Evolutionary conservation across 306 rosid genomes (phyloP), one percentile per base, ranked within the genome.

Genomic region (Fragaria iinumae): DNA sequence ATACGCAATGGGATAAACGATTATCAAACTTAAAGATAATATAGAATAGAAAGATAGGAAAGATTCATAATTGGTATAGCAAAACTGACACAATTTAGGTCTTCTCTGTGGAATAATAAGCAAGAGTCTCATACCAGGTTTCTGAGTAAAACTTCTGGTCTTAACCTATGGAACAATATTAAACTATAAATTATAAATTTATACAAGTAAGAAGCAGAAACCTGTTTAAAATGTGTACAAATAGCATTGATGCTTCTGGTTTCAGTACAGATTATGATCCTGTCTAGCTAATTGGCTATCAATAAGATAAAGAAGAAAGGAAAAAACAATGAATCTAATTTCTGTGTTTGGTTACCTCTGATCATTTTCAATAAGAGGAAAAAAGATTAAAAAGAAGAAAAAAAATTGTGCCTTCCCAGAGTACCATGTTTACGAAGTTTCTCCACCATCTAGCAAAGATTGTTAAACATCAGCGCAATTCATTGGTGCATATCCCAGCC

Each of bases 401-500:
- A 76, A 81, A 50, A 76, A 21, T 56, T 23, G 52, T 45, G 48
- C 77, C 62, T 49, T n/a, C 81, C 59, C 48, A 44, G 67, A 67
- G 73, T 57, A 36, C 73, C 71, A 62, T 86, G 84, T 79, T 75
- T 87, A 83, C 88, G 86, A 11, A 74, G 80, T 74, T 67, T 71
- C 76, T 68, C 14, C 83, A 59, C 79, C 68, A 34, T 77, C 38
- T 13, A 76, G 12, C 36, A 76, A 52, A 68, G 41, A 23, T 41
- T 77, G 78, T 79, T 29, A 93, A 78, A 88, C 90, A 83, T 92
- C 92, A 81, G 93, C 97, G 76, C 99, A 95, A 5, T 83, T 87
- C 96, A 84, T 81, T n/a, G 97, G 96, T 56, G 93, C 97, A 83
- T 77, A 95, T 17, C 99, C 99, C 23, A 95, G 84, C 83, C 97